Percentiles rank a stretch among this genome's conserved stretches.
Evolutionary conservation across 768 basidiomycete genomes (phyloP).

Genomic region (Cystofilobasidium bisporidii): DNA sequence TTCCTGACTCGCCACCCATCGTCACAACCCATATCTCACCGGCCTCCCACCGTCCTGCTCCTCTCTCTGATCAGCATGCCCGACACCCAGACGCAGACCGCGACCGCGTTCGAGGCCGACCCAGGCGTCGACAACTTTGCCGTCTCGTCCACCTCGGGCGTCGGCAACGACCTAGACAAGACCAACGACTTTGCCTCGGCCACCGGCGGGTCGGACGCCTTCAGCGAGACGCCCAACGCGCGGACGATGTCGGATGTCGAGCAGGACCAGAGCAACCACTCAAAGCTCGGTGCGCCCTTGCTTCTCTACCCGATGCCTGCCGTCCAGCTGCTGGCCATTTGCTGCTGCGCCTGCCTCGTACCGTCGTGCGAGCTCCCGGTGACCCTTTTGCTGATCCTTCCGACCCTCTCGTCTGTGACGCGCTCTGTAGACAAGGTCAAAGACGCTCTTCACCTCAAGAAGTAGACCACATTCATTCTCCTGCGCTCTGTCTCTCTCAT

Average conservation of each 20-base stretch:
- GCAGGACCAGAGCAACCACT: neutral
- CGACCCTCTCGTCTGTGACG: neutral
- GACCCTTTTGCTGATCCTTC: neutral
- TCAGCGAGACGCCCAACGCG: slow-evolving; percentile 17
- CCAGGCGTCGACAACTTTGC: neutral
- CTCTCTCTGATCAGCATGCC: neutral
- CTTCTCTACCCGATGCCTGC: neutral
- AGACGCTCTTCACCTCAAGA: slow-evolving; percentile 3
- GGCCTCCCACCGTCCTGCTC: too few species aligned
- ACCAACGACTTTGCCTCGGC: slow-evolving; percentile 19
- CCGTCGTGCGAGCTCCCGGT: too few species aligned
- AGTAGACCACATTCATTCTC: too few species aligned
- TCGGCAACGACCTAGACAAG: slow-evolving; percentile 9
- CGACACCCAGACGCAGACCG: neutral
- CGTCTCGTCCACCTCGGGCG: neutral
- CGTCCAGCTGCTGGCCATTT: neutral
- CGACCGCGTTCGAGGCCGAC: neutral
- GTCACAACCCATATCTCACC: too few species aligned
- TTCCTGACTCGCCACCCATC: too few species aligned
- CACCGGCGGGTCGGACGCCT: slow-evolving; percentile 15
- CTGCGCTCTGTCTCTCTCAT: too few species aligned
- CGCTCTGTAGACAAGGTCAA: neutral
- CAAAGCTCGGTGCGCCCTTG: neutral
- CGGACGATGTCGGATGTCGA: slow-evolving; percentile 6
- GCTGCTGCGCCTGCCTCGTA: neutral